Base-by-base conservation (phyloP, 768 basidiomycete species). In the Boletus pseudo-olivaceus region DNA sequence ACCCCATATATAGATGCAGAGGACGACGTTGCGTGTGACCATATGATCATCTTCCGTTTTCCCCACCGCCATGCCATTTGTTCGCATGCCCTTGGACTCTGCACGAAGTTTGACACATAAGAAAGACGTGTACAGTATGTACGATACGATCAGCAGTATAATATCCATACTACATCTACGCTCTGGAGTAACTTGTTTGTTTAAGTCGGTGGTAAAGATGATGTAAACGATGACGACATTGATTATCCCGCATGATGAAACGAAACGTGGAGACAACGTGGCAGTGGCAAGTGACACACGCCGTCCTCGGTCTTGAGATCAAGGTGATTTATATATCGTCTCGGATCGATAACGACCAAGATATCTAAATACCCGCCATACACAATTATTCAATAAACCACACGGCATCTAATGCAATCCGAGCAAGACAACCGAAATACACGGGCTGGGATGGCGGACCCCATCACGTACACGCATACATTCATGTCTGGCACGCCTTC, bases 81-180 rank as follows among this genome's bases (percentile, higher is more conserved):
- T 33, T 59, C 37, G 57, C 65, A 64, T 63, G 54, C 53, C 49
- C 52, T 52, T 58, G 59, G 54, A 57, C 54, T 23, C 6, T 49
- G 45, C 50, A 51, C 46, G 34, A 53, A 40, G 58, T 44, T 61
- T 51, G 47, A 47, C 43, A 41, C 38, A 62, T 30, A 27, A 52
- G 53, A 60, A 49, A 60, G 51, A 55, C 27, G 38, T 66, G 65
- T 68, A 68, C 54, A 49, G 46, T 53, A 52, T 68, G 65, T 66
- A 66, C 53, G 63, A 67, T 67, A 65, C 56, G 56, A 54, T 12
- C 27, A 57, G 52, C 48, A 54, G 57, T 60, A 65, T 65, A 66
- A 66, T 62, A 45, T 60, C 47, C 40, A 44, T 61, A 61, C 56
- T 61, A 61, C 55, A 62, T 47, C 49, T 58, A 51, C 41, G 39